Evolutionary conservation across 1,284 basidiomycete genomes (phyloP).

Genomic region (Ceratobasidium sp.): DNA sequence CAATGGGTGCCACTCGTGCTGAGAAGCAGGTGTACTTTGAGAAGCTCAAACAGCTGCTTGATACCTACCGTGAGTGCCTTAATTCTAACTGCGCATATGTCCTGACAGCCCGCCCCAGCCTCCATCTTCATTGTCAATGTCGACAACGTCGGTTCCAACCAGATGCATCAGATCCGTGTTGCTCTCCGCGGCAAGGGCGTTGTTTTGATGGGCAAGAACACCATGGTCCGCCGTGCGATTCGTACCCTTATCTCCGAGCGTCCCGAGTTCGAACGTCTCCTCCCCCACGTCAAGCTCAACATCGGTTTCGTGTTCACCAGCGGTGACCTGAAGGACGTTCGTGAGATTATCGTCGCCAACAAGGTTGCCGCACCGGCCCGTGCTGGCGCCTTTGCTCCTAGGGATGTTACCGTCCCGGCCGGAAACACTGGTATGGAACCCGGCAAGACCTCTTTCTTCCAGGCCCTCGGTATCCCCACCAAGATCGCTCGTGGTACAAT

Average conservation of each 20-base stretch:
- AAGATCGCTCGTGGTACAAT: constrained; percentile 99
- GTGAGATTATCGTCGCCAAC: constrained; percentile 92
- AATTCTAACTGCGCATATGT: neutral
- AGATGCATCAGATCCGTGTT: constrained; percentile 99
- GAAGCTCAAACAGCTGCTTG: constrained; percentile 93
- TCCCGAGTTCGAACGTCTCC: constrained; percentile 95
- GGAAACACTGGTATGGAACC: constrained; percentile 99
- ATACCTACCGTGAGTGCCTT: constrained; percentile 81
- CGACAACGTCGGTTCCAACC: constrained; percentile 99
- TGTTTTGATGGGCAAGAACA: constrained; percentile 99
- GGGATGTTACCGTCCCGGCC: constrained; percentile 90
- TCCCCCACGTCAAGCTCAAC: constrained; percentile 96
- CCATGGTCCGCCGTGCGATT: constrained; percentile 98
- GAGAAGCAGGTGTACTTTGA: constrained; percentile 94
- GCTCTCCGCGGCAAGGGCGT: constrained; percentile 95
- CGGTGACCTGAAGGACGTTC: constrained; percentile 92
- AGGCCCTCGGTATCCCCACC: constrained; percentile 99
- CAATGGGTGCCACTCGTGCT: constrained; percentile 91
- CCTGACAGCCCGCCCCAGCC: constrained; percentile 57
- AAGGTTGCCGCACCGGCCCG: constrained; percentile 98
- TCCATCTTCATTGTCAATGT: constrained; percentile 99
- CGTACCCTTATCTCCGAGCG: constrained; percentile 87
- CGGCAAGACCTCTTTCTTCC: constrained; percentile 99
- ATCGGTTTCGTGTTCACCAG: constrained; percentile 99
- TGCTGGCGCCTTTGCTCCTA: constrained; percentile 95